Evolutionary conservation across 2,329 filamentous ascomycete species (phyloP), one percentile per base, ranked within the genome.

Genomic region (Ophiostoma ulmi): DNA sequence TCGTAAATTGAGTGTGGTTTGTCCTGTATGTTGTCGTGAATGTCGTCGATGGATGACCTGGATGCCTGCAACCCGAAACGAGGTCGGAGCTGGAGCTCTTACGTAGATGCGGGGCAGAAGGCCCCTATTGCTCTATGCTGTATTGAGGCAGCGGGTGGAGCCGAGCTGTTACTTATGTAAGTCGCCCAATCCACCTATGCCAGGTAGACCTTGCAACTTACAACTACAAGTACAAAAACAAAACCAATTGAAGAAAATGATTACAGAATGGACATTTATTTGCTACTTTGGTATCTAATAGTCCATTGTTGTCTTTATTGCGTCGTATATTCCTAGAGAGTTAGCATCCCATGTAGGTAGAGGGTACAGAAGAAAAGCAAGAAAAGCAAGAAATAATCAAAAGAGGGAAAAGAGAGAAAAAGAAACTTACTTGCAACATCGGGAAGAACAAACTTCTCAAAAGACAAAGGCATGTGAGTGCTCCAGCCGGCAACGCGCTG

Each of bases 401-500:
- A 8, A 35, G 20, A 44, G 31, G 65, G 3, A 31, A n/a, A 35
- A 17, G 31, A 17, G 36, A 44, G 26, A 52, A 67, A 17, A 17
- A 44, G 10, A 22, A 17, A 90, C 92, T 88, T 82, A 96, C 93
- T 89, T 17, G 91, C 87, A 76, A 97, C 90, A 80, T 97, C 94
- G 0, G 94, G 94, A 70, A 96, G 83, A 77, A 93, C 89, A 74
- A 92, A 92, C 77, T 85, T 88, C 79, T 97, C 94, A 80, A 88
- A 97, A 48, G 90, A 79, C 76, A 97, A 79, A 0, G 92, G 91
- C 41, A 89, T 90, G 78, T 94, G 94, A 69, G 91, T 93, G 77
- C 90, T 92, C 91, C 92, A 97, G n/a, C 94, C 93, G 3, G 92
- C 91, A 5, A 97, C 90, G 68, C 94, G 86, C 74, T 89, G 87